phyloP scores from a whole-genome alignment of 192 early-diverging fungal species.

The Entomortierella lignicola region DNA sequence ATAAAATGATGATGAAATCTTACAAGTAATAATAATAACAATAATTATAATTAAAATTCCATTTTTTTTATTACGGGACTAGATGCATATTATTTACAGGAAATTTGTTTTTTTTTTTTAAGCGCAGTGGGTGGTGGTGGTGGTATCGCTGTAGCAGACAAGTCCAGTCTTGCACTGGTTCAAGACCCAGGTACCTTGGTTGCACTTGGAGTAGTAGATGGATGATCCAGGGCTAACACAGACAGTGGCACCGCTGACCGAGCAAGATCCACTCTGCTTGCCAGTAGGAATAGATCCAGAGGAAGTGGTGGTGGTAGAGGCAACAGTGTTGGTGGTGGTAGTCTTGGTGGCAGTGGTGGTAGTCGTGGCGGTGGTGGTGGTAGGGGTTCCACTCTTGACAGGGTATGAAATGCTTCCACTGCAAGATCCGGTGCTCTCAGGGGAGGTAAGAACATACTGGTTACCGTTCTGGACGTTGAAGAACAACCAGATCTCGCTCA shows the following conservation, averaged over 20 bases:
- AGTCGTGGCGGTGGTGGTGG: neutral
- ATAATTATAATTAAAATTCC: too few relatives aligned
- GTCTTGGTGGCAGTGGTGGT: neutral
- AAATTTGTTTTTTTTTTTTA: too few relatives aligned
- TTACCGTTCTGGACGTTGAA: constrained; percentile 35
- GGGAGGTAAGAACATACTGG: constrained; percentile 48
- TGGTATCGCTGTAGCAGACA: constrained; percentile 34
- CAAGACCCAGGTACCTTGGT: constrained; percentile 32
- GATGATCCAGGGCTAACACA: constrained; percentile 22
- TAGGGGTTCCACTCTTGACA: constrained; percentile 18
- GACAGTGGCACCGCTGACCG: constrained; percentile 26
- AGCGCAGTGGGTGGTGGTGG: constrained; percentile 36
- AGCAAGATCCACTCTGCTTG: constrained; percentile 27
- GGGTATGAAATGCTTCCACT: constrained; percentile 32
- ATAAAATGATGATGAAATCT: too few relatives aligned
- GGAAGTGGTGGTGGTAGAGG: constrained; percentile 14
- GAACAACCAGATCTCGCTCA: constrained; percentile 54
- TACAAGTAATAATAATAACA: too few relatives aligned
- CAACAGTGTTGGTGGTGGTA: neutral
- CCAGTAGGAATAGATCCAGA: constrained; percentile 27
- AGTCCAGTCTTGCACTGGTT: constrained; percentile 47
- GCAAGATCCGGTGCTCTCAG: constrained; percentile 35
- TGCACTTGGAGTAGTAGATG: constrained; percentile 46
- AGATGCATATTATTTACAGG: too few relatives aligned
- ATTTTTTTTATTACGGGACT: too few relatives aligned